A percentile compares a stretch with the other conserved stretches of the same genome.
Evolutionary conservation across 805 yeast genomes (phyloP).

Genomic region (Candida sonorensis): DNA sequence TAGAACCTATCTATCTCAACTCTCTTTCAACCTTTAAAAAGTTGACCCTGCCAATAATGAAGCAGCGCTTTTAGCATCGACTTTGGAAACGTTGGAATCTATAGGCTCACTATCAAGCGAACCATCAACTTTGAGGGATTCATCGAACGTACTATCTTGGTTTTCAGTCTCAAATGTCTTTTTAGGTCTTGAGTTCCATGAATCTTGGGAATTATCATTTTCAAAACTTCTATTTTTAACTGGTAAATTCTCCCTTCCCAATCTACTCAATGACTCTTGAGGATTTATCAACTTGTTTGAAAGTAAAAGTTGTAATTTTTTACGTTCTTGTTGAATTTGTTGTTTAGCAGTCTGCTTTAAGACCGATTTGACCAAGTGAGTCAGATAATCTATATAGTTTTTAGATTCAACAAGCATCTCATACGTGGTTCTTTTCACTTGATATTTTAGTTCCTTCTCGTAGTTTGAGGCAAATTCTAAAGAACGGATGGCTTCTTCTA

Average conservation of each 20-base stretch:
- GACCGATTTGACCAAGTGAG: slow-evolving; percentile 37
- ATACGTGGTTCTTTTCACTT: slow-evolving; percentile 74
- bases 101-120: slow-evolving; percentile 5
- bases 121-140: slow-evolving; percentile 6
- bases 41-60: slow-evolving; percentile 69
- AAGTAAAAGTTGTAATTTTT: slow-evolving; percentile 64
- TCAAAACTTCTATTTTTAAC: slow-evolving; percentile 9
- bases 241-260: slow-evolving; percentile 66
- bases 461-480: slow-evolving; percentile 70
- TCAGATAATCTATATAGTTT: slow-evolving; percentile 54
- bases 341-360: slow-evolving; percentile 58
- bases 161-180: no score
- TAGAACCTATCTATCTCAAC: no score
- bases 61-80: slow-evolving; percentile 85
- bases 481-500: slow-evolving; percentile 80
- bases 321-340: slow-evolving; percentile 81
- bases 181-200: slow-evolving; percentile 30
- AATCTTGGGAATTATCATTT: slow-evolving; percentile 14
- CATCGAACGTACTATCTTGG: no score
- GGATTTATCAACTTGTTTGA: slow-evolving; percentile 38
- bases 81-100: slow-evolving; percentile 30
- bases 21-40: slow-evolving; percentile 41
- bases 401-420: slow-evolving; percentile 75
- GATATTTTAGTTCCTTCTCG: slow-evolving; percentile 71
- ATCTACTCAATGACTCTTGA: slow-evolving; percentile 48